Conservation (phyloP, 1,139 yeast species). For the Blastobotrys elegans region DNA sequence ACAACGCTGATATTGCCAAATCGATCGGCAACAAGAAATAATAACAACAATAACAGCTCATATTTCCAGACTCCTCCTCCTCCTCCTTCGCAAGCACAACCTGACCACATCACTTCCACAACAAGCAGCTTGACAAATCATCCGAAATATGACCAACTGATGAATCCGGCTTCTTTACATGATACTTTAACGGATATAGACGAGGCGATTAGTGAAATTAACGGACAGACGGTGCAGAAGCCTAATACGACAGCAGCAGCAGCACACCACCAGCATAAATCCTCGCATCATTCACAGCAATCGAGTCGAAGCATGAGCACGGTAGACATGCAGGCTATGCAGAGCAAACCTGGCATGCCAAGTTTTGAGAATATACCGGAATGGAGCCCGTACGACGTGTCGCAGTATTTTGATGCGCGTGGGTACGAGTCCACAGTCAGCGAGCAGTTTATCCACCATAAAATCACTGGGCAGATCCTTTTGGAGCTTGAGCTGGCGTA, state of each 20-base stretch:
- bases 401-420: conserved; percentile 62
- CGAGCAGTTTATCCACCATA: conserved; percentile 77
- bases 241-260: background rate
- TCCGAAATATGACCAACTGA: background rate
- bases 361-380: conserved; percentile 22
- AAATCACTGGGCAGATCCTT: conserved; percentile 80
- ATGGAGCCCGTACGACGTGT: conserved; percentile 91
- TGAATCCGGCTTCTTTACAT: conserved; percentile 39
- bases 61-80: background rate
- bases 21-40: conserved; percentile 8
- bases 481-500: conserved; percentile 81
- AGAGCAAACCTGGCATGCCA: conserved; percentile 10
- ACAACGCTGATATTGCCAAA: conserved; percentile 31
- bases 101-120: conserved; percentile 2
- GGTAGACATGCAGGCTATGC: conserved; percentile 6
- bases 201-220: conserved; percentile 70
- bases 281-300: background rate
- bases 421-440: conserved; percentile 74
- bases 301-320: conserved; percentile 1
- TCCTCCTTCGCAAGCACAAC: background rate
- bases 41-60: conserved; percentile 3
- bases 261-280: background rate
- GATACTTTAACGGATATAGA: conserved; percentile 78
- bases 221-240: conserved; percentile 9
- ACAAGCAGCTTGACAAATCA: conserved; percentile 5